phyloP scores from a whole-genome alignment of 345 rosid species.

The Linum tenue region DNA sequence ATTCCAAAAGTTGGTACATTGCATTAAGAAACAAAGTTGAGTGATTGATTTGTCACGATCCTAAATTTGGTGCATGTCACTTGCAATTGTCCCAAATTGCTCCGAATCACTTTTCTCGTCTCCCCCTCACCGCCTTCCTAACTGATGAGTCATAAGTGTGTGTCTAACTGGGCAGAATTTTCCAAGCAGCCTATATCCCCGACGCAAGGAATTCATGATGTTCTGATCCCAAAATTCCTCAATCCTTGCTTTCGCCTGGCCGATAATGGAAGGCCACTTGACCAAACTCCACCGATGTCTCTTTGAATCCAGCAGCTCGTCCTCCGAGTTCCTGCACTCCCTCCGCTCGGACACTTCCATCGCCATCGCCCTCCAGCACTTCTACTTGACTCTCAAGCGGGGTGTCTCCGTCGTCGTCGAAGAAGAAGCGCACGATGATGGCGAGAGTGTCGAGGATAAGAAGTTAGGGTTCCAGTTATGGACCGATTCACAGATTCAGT shows the following conservation, averaged over 20 bases:
- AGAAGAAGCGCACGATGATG: background rate
- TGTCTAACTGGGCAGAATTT: background rate
- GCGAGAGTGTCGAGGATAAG: too few relatives aligned
- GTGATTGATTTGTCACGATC: too few relatives aligned
- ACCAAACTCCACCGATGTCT: slow-evolving; percentile 52
- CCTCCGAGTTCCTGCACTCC: slow-evolving; percentile 47
- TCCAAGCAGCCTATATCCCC: background rate
- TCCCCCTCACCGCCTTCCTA: background rate
- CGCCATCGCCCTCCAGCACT: slow-evolving; percentile 43
- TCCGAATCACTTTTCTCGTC: background rate
- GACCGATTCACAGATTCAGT: too few relatives aligned
- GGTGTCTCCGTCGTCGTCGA: slow-evolving; percentile 20
- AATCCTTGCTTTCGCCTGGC: background rate
- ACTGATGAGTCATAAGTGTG: background rate
- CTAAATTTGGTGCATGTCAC: too few relatives aligned
- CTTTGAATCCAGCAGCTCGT: slow-evolving; percentile 35
- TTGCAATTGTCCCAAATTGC: too few relatives aligned
- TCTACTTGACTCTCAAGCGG: slow-evolving; percentile 16
- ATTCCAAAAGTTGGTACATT: too few relatives aligned
- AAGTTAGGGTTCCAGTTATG: too few relatives aligned
- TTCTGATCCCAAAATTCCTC: background rate
- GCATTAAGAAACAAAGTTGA: too few relatives aligned
- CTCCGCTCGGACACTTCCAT: slow-evolving; percentile 55
- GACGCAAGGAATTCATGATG: background rate
- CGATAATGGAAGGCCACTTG: slow-evolving; percentile 50